These are phyloP conservation scores for Neotropicomus parvogracilis DNA, from an alignment of 1,284 basidiomycete species.

Conservation along the genomic window DNA sequence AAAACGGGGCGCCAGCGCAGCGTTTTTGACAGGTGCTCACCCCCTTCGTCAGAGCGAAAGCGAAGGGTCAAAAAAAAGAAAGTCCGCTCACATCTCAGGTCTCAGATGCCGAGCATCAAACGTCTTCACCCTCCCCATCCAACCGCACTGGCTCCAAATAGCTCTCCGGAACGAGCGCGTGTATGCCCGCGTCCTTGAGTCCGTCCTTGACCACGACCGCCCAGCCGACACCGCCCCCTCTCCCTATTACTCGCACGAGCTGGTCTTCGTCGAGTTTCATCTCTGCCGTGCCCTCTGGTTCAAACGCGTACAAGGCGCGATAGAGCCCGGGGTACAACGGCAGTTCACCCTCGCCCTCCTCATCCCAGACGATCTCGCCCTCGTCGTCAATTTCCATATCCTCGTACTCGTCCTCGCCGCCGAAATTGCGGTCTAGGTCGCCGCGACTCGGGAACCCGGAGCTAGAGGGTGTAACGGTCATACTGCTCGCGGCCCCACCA, in stretches of 20 bases:
- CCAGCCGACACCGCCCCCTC: conserved; percentile 74
- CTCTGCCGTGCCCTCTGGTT: conserved; percentile 71
- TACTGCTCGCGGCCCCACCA: conserved; percentile 10
- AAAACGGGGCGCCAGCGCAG: conserved; percentile 15
- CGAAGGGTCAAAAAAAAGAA: background rate
- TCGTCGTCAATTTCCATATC: conserved; percentile 22
- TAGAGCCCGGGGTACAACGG: conserved; percentile 63
- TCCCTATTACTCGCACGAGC: conserved; percentile 59
- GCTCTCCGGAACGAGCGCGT: conserved; percentile 66
- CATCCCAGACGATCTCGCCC: conserved; percentile 20
- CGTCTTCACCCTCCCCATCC: conserved; percentile 33
- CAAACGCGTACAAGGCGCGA: conserved; percentile 67
- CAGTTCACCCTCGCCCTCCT: conserved; percentile 37
- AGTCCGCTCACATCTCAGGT: conserved; percentile 1
- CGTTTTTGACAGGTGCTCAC: background rate
- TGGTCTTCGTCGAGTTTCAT: conserved; percentile 73
- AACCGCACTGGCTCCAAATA: conserved; percentile 54
- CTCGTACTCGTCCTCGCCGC: conserved; percentile 35
- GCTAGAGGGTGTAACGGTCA: background rate
- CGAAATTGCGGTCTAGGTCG: conserved; percentile 51
- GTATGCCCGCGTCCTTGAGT: conserved; percentile 38
- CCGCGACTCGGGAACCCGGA: conserved; percentile 38
- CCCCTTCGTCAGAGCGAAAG: background rate
- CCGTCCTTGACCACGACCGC: conserved; percentile 54
- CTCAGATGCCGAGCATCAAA: background rate